Evolutionary conservation across 768 basidiomycete species (phyloP).

Genomic region (Tulasnella sp.): DNA sequence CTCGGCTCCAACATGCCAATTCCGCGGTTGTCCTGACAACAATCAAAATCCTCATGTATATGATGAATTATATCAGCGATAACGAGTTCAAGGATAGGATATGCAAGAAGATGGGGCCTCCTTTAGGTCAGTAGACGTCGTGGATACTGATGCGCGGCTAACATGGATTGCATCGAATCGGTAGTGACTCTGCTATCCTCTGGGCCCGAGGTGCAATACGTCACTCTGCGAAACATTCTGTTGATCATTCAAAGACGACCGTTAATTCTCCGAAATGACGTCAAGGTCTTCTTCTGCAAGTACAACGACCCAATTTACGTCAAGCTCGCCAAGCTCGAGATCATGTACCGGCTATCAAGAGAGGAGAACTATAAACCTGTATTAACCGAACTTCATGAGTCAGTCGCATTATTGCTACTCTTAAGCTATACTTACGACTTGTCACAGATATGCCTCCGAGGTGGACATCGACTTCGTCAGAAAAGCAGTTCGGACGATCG

Average conservation of each 20-base stretch:
- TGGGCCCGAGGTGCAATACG: constrained; percentile 98
- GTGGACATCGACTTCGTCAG: constrained; percentile 98
- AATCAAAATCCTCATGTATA: constrained; percentile 89
- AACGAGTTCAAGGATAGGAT: constrained; percentile 79
- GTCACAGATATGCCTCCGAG: constrained; percentile 88
- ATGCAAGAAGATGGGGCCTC: constrained; percentile 98
- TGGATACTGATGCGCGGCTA: background rate
- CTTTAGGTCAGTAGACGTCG: constrained; percentile 59
- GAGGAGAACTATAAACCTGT: constrained; percentile 92
- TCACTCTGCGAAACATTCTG: constrained; percentile 92
- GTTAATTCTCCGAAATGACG: constrained; percentile 88
- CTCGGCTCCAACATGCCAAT: constrained; percentile 96
- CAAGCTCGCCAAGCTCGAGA: constrained; percentile 96
- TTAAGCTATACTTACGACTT: background rate
- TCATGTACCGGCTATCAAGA: constrained; percentile 97
- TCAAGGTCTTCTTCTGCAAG: constrained; percentile 99
- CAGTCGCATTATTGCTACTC: constrained; percentile 34
- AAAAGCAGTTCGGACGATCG: constrained; percentile 95
- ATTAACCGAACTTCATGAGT: constrained; percentile 93
- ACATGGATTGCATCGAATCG: constrained; percentile 13
- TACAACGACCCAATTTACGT: constrained; percentile 99
- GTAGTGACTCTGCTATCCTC: constrained; percentile 92
- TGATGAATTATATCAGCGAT: constrained; percentile 99
- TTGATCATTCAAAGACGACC: constrained; percentile 96
- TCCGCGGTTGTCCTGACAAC: constrained; percentile 99